phyloP scores from a whole-genome alignment of 2,329 filamentous ascomycete species.

The Leptosphaerulina australis region DNA sequence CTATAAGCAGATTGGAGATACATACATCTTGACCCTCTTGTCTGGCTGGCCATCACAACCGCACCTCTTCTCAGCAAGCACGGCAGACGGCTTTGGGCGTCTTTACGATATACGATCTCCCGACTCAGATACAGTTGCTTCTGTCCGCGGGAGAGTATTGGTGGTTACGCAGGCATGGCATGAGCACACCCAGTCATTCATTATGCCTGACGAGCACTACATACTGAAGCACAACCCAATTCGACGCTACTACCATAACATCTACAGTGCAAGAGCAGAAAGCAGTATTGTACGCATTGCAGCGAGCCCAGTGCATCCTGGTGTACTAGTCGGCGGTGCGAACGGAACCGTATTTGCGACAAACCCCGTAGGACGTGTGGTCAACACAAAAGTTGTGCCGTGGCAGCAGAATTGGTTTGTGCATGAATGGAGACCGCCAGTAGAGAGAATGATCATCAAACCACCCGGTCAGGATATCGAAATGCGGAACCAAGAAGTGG shows the following conservation, averaged over 20 bases:
- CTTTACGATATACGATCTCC: conserved; percentile 61
- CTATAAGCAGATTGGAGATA: conserved; percentile 52
- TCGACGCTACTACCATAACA: conserved; percentile 59
- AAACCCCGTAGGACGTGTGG: conserved; percentile 59
- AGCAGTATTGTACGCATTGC: conserved; percentile 52
- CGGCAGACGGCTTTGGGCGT: conserved; percentile 61
- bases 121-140: conserved; percentile 51
- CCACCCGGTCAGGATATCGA: background rate
- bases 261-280: conserved; percentile 47
- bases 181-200: conserved; percentile 60
- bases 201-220: conserved; percentile 62
- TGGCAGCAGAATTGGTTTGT: conserved; percentile 64
- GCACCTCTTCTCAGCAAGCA: conserved; percentile 58
- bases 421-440: conserved; percentile 59
- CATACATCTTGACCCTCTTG: conserved; percentile 55
- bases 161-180: conserved; percentile 59
- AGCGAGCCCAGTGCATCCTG: conserved; percentile 61
- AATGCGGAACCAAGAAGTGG: background rate
- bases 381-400: conserved; percentile 57
- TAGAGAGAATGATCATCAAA: conserved; percentile 20
- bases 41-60: conserved; percentile 62
- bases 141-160: conserved; percentile 58
- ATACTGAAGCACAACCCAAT: conserved; percentile 56
- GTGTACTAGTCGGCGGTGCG: conserved; percentile 58
- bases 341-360: conserved; percentile 58